These are phyloP conservation scores for Ramalina intermedia DNA, from an alignment of 495 filamentous ascomycete species.

Conservation along the genomic window DNA sequence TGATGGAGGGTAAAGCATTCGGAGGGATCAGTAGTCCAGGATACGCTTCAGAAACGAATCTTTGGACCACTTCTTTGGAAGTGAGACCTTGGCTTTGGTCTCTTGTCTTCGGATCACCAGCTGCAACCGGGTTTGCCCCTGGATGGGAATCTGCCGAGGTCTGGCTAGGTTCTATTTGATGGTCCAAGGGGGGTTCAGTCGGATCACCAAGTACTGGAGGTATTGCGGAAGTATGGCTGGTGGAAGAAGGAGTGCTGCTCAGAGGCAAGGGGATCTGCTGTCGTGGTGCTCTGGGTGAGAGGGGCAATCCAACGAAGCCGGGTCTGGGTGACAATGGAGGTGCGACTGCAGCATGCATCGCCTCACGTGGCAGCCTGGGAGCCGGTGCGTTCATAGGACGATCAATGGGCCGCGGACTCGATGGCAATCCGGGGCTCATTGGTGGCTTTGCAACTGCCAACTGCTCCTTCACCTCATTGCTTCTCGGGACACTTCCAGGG, in stretches of 20 bases:
- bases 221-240: too few species aligned
- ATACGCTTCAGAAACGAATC: constrained; percentile 68
- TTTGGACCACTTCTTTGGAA: constrained; percentile 38
- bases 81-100: constrained; percentile 8
- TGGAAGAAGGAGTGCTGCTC: constrained; percentile 20
- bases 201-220: too few species aligned
- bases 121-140: too few species aligned
- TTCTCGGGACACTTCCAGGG: constrained; percentile 15
- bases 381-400: constrained; percentile 56
- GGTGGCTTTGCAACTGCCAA: constrained; percentile 37
- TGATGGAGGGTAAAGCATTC: constrained; percentile 75
- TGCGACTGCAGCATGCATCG: constrained; percentile 32
- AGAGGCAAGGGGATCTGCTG: constrained; percentile 51
- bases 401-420: constrained; percentile 78
- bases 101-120: constrained; percentile 1
- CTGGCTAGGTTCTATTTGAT: too few species aligned
- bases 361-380: constrained; percentile 46
- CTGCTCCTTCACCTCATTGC: constrained; percentile 17
- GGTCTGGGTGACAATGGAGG: constrained; percentile 52
- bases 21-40: constrained; percentile 74
- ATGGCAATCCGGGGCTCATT: constrained; percentile 74
- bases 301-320: constrained; percentile 42
- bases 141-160: too few species aligned
- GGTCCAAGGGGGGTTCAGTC: not conserved
- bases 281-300: constrained; percentile 57